These are phyloP conservation scores for Wickerhamomyces ciferrii DNA, from an alignment of 805 yeast species.

Conservation along the genomic window DNA sequence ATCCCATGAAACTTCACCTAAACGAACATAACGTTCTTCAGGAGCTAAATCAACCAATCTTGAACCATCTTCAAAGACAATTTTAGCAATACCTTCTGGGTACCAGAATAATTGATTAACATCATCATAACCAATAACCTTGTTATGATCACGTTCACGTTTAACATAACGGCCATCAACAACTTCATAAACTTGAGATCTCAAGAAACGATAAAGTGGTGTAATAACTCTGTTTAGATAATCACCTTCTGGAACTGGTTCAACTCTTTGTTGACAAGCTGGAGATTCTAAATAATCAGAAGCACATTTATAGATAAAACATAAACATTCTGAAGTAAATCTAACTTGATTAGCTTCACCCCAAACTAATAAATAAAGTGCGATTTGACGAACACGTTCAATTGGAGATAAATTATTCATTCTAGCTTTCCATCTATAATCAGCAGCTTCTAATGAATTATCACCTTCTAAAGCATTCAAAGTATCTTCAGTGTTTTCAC, in stretches of 20 bases:
- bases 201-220: constrained; percentile 76
- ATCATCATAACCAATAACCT: constrained; percentile 91
- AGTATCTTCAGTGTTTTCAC: constrained; percentile 54
- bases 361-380: constrained; percentile 74
- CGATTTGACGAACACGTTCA: constrained; percentile 75
- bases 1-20: constrained; percentile 92
- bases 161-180: constrained; percentile 77
- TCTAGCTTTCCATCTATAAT: constrained; percentile 76
- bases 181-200: constrained; percentile 79
- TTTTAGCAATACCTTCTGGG: constrained; percentile 96
- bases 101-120: constrained; percentile 99
- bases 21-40: constrained; percentile 81
- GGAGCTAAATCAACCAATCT: constrained; percentile 86
- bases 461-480: constrained; percentile 73
- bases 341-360: constrained; percentile 94
- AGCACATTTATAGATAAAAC: constrained; percentile 95
- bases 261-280: constrained; percentile 81
- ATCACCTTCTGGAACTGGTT: constrained; percentile 84
- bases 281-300: constrained; percentile 85
- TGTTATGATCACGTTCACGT: constrained; percentile 81
- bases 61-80: constrained; percentile 86
- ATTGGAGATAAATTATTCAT: constrained; percentile 70
- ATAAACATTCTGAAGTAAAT: constrained; percentile 83
- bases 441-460: constrained; percentile 79
- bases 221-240: constrained; percentile 88